Base-by-base conservation (phyloP, 768 basidiomycete species). In the Amyloporia xantha region DNA sequence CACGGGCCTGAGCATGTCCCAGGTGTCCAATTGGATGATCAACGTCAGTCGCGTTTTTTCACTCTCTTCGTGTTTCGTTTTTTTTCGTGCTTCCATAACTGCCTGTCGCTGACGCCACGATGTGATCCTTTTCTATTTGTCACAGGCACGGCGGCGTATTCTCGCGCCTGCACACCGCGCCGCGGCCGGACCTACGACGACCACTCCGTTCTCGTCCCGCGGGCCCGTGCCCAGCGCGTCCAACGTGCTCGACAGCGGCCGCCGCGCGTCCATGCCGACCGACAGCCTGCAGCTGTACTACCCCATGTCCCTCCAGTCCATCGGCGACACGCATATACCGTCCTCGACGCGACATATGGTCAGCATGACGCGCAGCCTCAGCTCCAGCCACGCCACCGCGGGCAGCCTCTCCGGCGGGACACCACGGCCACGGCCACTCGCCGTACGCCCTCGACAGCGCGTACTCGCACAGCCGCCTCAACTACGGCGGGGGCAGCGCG, bases 1-100 rank as follows among this genome's bases (percentile, higher is more conserved):
- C 35, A 92, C 89, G 1, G 87, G 87, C 21, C 69, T 92, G 54
- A 87, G 82, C 69, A 91, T 91, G 87, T 81, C 76, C 67, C 89
- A 92, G 66, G 87, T 91, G 0, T 89, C 86, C 45, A 91, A 91
- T 64, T 91, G 89, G 89, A 91, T 91, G 89, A 91, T 91, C 61
- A 91, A 91, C 58, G 89, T 79, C 47, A 44, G 78, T 68, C n/a
- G n/a, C n/a, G n/a, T n/a, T n/a, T n/a, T n/a, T n/a, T 12, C 13
- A 10, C 36, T n/a, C 39, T 51, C 17, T 17, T 17, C 42, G 37
- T 10, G 6, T 44, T 75, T 37, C 49, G 67, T 72, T 6, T 51
- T 44, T 48, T 26, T 48, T 49, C 28, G 51, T 45, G 39, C 33
- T 47, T 35, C 48, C 60, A 33, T 33, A 7, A 33, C 7, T 33